Percentiles rank a stretch among this genome's conserved stretches.
These are phyloP conservation scores for Echinochloa phyllopogon DNA, from an alignment of 176 grass and related monocot genomes.

Conservation along the genomic window DNA sequence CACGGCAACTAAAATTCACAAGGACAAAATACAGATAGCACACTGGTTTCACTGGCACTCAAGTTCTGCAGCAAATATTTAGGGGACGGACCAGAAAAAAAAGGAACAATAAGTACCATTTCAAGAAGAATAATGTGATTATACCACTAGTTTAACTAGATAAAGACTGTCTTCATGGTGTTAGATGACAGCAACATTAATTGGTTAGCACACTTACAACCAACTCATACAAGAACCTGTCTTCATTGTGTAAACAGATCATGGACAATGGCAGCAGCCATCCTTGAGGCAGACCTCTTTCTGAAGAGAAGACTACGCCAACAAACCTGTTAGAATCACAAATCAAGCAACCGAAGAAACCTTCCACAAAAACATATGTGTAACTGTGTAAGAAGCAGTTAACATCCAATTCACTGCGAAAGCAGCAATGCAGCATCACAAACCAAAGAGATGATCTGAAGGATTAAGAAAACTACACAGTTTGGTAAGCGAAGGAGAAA, in stretches of 20 bases:
- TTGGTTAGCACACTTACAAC: neutral
- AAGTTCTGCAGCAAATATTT: no score
- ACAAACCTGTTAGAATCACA: neutral
- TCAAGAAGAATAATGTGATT: no score
- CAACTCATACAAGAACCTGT: neutral
- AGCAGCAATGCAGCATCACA: neutral
- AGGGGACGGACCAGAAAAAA: no score
- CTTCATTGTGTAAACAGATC: slow-evolving; percentile 31
- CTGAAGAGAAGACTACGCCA: neutral
- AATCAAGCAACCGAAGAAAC: neutral
- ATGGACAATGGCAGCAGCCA: neutral
- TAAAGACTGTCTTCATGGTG: neutral
- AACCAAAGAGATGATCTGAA: neutral
- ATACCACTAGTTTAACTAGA: no score
- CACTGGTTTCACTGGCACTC: no score
- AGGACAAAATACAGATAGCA: no score
- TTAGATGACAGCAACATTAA: slow-evolving; percentile 18
- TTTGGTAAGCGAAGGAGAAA: slow-evolving; percentile 22
- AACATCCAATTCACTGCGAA: neutral
- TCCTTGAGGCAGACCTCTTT: slow-evolving; percentile 2
- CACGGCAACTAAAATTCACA: no score
- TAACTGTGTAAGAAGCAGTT: neutral
- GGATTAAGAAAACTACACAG: slow-evolving; percentile 8
- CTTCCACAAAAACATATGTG: neutral
- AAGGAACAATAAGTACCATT: no score